Percentiles rank a stretch among this genome's conserved stretches.
phyloP scores from a whole-genome alignment of 345 rosid genomes.

The Linum lewisii region DNA sequence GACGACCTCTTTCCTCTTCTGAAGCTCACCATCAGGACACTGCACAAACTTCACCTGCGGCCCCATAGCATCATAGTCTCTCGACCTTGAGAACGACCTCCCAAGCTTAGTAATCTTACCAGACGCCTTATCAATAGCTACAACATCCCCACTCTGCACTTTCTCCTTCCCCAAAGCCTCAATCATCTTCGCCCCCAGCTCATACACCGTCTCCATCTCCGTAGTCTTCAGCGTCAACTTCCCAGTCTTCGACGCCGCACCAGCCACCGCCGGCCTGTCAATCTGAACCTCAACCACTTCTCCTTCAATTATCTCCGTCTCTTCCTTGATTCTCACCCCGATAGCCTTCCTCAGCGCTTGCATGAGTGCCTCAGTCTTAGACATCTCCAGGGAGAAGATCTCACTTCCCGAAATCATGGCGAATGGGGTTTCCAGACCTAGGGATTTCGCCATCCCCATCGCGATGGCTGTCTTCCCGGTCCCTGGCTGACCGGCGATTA shows the following conservation, averaged over 20 bases:
- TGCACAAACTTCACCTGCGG: constrained; percentile 91
- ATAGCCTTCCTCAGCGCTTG: constrained; percentile 80
- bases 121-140: constrained; percentile 79
- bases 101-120: constrained; percentile 91
- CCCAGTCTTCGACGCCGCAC: constrained; percentile 82
- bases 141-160: constrained; percentile 91
- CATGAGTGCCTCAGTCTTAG: constrained; percentile 84
- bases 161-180: constrained; percentile 83
- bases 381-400: constrained; percentile 87
- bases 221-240: constrained; percentile 88
- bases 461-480: constrained; percentile 96
- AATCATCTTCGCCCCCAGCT: constrained; percentile 86
- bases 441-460: constrained; percentile 97
- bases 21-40: constrained; percentile 94
- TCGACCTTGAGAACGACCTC: constrained; percentile 77
- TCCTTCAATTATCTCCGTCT: constrained; percentile 79
- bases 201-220: constrained; percentile 91
- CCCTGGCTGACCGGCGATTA: constrained; percentile 93
- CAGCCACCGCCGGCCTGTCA: constrained; percentile 70
- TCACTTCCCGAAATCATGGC: constrained; percentile 88
- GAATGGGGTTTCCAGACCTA: constrained; percentile 88
- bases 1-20: constrained; percentile 93
- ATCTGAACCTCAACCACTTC: constrained; percentile 89
- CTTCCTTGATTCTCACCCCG: constrained; percentile 90
- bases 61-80: constrained; percentile 97